Base-by-base conservation (phyloP, 495 filamentous ascomycete species). In the Copromyces sp. region DNA sequence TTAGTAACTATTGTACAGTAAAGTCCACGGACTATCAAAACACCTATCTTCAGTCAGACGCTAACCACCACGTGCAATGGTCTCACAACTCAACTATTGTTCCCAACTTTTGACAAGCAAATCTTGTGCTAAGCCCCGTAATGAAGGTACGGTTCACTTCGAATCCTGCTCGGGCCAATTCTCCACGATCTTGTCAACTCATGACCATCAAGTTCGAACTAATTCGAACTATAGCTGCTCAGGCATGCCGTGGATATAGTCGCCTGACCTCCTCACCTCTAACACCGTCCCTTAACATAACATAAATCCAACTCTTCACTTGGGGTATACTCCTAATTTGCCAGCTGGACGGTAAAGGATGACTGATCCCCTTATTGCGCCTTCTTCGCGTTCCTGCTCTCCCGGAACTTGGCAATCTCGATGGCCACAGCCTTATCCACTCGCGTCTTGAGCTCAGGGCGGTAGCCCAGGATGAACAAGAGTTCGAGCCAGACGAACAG, bases 401-500 rank as follows among this genome's bases (percentile, higher is more conserved):
- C 53, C 42, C 86, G 84, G 74, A 89, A 87, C 77, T 89, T 91
- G 74, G 85, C 82, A 69, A 93, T 82, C 79, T 95, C 92, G 73
- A 86, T 81, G 79, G 89, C 81, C 3, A 98, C 92, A 38, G 85
- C 90, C 75, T 90, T 89, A 69, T 94, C 88, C 41, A 98, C 87
- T 45, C 95, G 87, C 68, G 87, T 85, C 82, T 93, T 92, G 78
- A 99, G 82, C 79, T 95, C 94, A 0, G 91, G 92, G 35, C 95
- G 87, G 81, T 98, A 99, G 7, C 95, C 95, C 70, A 95, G 89
- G 77, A 86, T 90, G 83, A 99, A 99, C 32, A 99, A 83, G 20
- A 97, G 83, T 84, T 99, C 95, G 79, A 99, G 91, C 92, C 95
- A 99, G 39, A 98, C 94, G 77, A 99, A 99, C 75, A 99, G 89